Conservation (phyloP, 2,329 filamentous ascomycete genomes). For the Ophiostoma montium region DNA sequence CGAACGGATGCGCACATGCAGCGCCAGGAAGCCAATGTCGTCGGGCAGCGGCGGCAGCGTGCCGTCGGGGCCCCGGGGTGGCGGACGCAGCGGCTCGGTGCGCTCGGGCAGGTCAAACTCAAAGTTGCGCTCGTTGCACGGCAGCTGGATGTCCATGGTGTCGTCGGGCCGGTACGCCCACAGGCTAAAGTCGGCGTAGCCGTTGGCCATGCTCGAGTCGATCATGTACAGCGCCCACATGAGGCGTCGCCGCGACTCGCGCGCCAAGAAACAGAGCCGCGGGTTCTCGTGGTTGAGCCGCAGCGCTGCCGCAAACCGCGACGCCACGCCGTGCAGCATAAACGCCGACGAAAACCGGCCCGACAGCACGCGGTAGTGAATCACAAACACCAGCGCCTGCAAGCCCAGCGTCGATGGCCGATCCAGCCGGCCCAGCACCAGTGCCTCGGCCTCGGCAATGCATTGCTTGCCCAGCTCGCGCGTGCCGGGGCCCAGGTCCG, state of each 20-base stretch:
- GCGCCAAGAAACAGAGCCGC: constrained; percentile 28
- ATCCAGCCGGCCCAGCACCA: constrained; percentile 39
- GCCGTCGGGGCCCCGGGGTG: constrained; percentile 27
- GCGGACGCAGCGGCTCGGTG: constrained; percentile 34
- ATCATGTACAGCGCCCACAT: constrained; percentile 37
- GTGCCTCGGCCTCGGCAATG: constrained; percentile 37
- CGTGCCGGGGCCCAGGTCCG: constrained; percentile 37
- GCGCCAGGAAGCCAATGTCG: constrained; percentile 39
- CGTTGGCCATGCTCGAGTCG: constrained; percentile 32
- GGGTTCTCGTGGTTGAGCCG: constrained; percentile 34
- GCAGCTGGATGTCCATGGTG: constrained; percentile 30
- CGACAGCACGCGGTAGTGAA: constrained; percentile 32
- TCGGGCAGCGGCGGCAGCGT: constrained; percentile 32
- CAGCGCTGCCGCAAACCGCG: constrained; percentile 34
- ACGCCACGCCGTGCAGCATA: constrained; percentile 31
- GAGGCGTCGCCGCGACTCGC: constrained; percentile 29
- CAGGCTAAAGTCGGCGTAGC: constrained; percentile 31
- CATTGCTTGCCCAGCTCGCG: constrained; percentile 38
- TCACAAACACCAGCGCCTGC: constrained; percentile 30
- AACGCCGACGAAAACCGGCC: constrained; percentile 32
- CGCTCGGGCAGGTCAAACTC: constrained; percentile 44
- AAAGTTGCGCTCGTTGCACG: constrained; percentile 36
- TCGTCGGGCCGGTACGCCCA: constrained; percentile 25
- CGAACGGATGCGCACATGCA: constrained; percentile 42
- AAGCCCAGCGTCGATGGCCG: constrained; percentile 43